Percentiles rank a stretch among this genome's conserved stretches.
Evolutionary conservation across 2,329 filamentous ascomycete species (phyloP).

Genomic region (Bipolaris oryzae): DNA sequence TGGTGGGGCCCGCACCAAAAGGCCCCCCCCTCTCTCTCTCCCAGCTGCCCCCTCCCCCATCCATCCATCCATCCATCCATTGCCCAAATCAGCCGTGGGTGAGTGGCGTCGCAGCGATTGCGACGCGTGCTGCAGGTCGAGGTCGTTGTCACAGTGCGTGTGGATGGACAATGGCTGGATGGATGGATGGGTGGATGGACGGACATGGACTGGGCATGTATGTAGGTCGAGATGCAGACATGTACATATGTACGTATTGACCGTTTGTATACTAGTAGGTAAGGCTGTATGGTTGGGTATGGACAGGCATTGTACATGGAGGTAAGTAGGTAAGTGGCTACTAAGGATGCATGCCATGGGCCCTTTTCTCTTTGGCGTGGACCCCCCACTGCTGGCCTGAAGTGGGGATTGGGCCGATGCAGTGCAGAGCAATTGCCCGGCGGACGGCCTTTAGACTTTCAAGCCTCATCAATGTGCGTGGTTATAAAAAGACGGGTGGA

Average conservation of each 20-base stretch:
- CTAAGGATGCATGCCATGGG: no score
- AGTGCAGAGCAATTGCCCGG: conserved; percentile 34
- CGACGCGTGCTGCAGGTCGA: conserved; percentile 11
- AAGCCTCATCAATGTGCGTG: conserved; percentile 41
- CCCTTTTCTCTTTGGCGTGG: no score
- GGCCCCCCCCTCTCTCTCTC: not conserved
- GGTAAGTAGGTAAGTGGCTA: no score
- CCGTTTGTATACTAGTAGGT: not conserved
- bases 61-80: conserved; percentile 8
- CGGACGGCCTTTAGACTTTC: conserved; percentile 30
- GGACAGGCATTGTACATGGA: conserved; percentile 13
- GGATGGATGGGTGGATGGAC: no score
- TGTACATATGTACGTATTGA: not conserved
- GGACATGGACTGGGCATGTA: no score
- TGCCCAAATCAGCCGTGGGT: conserved; percentile 9
- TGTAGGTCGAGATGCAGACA: not conserved
- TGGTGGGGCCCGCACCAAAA: conserved; percentile 26
- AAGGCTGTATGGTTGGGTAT: conserved; percentile 24
- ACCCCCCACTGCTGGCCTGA: conserved; percentile 26
- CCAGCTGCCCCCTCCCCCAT: conserved; percentile 12
- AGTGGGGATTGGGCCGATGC: conserved; percentile 43
- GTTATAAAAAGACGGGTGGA: conserved; percentile 20
- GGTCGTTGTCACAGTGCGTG: conserved; percentile 30
- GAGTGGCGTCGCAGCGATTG: conserved; percentile 5
- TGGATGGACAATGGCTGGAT: conserved; percentile 7